Evolutionary conservation across 2,329 filamentous ascomycete genomes (phyloP).

Genomic region (Sporothrix inflata): DNA sequence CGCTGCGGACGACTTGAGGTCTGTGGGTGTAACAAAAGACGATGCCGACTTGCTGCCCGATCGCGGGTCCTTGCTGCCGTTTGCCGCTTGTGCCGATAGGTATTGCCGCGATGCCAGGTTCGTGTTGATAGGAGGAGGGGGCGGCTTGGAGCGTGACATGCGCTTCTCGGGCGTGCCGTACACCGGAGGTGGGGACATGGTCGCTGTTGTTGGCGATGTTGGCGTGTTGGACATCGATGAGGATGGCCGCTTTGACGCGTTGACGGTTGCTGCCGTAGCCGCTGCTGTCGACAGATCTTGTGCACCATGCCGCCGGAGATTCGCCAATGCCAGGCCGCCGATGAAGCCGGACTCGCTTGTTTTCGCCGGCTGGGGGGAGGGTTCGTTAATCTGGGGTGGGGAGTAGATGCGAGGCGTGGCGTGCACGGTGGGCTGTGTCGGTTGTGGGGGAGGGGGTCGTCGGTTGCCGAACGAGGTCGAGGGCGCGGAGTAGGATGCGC

Average conservation of each 20-base stretch:
- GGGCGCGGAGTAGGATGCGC: slow-evolving; percentile 32
- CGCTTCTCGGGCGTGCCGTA: slow-evolving; percentile 37
- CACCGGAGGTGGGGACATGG: neutral
- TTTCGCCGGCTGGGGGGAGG: slow-evolving; percentile 42
- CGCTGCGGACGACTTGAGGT: slow-evolving; percentile 46
- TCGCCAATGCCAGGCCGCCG: slow-evolving; percentile 57
- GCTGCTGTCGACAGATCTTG: slow-evolving; percentile 35
- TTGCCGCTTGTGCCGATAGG: slow-evolving; percentile 26
- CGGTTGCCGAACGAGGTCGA: slow-evolving; percentile 26
- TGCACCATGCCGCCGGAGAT: slow-evolving; percentile 48
- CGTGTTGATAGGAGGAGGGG: slow-evolving; percentile 44
- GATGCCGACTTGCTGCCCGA: slow-evolving; percentile 40
- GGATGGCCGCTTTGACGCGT: slow-evolving; percentile 22
- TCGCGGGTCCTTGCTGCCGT: slow-evolving; percentile 16
- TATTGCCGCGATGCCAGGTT: slow-evolving; percentile 40
- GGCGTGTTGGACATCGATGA: slow-evolving; percentile 17
- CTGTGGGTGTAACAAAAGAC: slow-evolving; percentile 56
- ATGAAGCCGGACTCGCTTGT: slow-evolving; percentile 52
- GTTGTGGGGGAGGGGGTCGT: slow-evolving; percentile 12
- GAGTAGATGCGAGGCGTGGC: slow-evolving; percentile 18
- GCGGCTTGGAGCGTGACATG: slow-evolving; percentile 40
- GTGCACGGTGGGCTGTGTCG: neutral
- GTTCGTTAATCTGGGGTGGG: slow-evolving; percentile 31
- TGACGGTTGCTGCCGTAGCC: slow-evolving; percentile 32
- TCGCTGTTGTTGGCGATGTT: neutral